Base-by-base conservation (phyloP, 1,284 basidiomycete species). In the Macrocystidia cucumis region DNA sequence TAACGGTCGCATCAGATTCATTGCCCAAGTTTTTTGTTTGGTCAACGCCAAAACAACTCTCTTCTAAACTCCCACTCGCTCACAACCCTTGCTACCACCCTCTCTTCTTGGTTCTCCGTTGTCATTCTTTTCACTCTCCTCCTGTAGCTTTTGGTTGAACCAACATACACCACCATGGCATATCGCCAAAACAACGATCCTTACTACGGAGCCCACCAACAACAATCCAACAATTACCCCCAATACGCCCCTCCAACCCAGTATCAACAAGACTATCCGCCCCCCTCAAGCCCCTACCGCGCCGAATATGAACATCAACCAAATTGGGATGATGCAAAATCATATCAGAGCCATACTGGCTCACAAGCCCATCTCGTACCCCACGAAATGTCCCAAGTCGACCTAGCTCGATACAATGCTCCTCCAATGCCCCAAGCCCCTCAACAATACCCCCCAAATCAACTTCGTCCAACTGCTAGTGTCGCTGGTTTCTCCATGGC, bases 291-390 rank as follows among this genome's bases (percentile, higher is more conserved):
- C 14, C 32, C 20, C 39, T 51, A 57, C 24, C 49, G 56, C 42
- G 57, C 57, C 45, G 60, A 72, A 33, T 60, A 67, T 39, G 72
- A 77, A 42, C 43, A 52, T 38, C 59, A 67, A 22, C 50, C 56
- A 18, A 61, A 60, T 29, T 84, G 80, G 79, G 81, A 86, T 38
- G 44, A 60, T 3, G 53, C 63, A 30, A 78, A 78, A 44, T 83
- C 79, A 14, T 74, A 74, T 54, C 65, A 76, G 51, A 79, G 76
- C 46, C 72, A 70, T 46, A 65, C 65, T 40, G 74, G 74, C 54
- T 87, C 84, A 5, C 81, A 86, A 49, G 72, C 63, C 9, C 81
- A 85, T 53, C 72, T 87, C 43, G 72, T 72, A 40, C 67, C 76
- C 12, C 72, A 81, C 37, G 75, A 73, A 42, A 73, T 73, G 69